These are phyloP conservation scores for Setomelanomma holmii DNA, from an alignment of 2,329 filamentous ascomycete species.

Conservation along the genomic window DNA sequence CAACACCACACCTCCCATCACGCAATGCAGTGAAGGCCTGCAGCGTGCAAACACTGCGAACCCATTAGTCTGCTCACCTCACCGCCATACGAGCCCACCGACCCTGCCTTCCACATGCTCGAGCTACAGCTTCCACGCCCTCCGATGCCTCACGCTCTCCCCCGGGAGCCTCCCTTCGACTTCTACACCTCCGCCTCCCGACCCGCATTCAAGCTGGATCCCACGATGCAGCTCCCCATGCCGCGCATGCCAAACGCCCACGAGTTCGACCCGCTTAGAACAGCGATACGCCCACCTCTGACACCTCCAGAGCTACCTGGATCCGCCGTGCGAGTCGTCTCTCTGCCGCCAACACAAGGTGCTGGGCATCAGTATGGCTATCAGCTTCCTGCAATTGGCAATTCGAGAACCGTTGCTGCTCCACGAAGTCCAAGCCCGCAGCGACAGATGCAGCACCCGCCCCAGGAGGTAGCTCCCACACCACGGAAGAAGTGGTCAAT, in stretches of 20 bases:
- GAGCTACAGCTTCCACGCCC: slow-evolving; percentile 50
- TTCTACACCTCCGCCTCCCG: slow-evolving; percentile 36
- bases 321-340: slow-evolving; percentile 42
- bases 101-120: slow-evolving; percentile 44
- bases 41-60: slow-evolving; percentile 23
- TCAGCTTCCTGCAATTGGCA: slow-evolving; percentile 45
- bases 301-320: slow-evolving; percentile 43
- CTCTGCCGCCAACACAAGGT: slow-evolving; percentile 35
- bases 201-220: slow-evolving; percentile 35
- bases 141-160: slow-evolving; percentile 51
- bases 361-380: slow-evolving; percentile 41
- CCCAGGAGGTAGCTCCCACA: slow-evolving; percentile 30
- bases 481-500: slow-evolving; percentile 43
- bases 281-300: slow-evolving; percentile 34
- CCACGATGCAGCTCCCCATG: slow-evolving; percentile 44
- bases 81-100: slow-evolving; percentile 22
- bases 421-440: slow-evolving; percentile 31
- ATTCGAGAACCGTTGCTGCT: slow-evolving; percentile 38
- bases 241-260: slow-evolving; percentile 30
- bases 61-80: slow-evolving; percentile 18
- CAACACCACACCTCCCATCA: slow-evolving; percentile 9
- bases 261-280: slow-evolving; percentile 30
- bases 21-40: slow-evolving; percentile 28
- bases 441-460: slow-evolving; percentile 11
- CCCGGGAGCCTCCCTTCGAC: slow-evolving; percentile 44